Percentiles rank a stretch among this genome's conserved stretches.
Conservation (phyloP, 441 rosid species). For the Bocquillonia castaneifolia region DNA sequence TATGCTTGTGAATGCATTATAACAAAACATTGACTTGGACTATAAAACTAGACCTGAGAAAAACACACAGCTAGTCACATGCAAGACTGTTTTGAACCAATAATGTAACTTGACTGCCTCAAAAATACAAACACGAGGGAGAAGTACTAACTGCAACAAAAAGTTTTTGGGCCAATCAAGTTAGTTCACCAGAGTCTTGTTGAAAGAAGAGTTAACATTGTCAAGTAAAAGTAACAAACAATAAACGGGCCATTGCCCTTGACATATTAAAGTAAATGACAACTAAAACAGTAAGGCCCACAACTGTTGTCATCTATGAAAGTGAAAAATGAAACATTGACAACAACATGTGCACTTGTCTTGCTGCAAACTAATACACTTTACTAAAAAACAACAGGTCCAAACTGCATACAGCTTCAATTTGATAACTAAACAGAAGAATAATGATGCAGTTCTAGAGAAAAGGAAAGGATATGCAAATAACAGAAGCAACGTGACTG, state of each 20-base stretch:
- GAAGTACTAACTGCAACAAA: neutral
- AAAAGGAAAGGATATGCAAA: neutral
- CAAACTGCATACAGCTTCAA: neutral
- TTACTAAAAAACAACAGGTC: neutral
- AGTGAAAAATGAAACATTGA: neutral
- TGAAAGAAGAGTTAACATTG: neutral
- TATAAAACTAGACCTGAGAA: neutral
- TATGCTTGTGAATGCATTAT: neutral
- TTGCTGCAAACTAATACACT: neutral
- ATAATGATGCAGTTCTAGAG: neutral
- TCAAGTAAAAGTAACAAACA: neutral
- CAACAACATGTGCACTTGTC: neutral
- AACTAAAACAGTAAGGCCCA: no score
- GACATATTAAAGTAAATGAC: neutral
- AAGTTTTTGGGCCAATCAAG: neutral
- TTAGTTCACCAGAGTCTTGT: neutral
- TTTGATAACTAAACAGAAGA: neutral
- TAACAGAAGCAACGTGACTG: neutral
- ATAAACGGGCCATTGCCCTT: neutral
- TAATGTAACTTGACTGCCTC: neutral
- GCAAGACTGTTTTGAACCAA: neutral
- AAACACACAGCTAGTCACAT: neutral
- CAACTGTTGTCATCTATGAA: neutral
- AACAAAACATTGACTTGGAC: neutral
- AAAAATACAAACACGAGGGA: neutral